phyloP scores from a whole-genome alignment of 345 rosid species.

The Rhizophora apiculata region DNA sequence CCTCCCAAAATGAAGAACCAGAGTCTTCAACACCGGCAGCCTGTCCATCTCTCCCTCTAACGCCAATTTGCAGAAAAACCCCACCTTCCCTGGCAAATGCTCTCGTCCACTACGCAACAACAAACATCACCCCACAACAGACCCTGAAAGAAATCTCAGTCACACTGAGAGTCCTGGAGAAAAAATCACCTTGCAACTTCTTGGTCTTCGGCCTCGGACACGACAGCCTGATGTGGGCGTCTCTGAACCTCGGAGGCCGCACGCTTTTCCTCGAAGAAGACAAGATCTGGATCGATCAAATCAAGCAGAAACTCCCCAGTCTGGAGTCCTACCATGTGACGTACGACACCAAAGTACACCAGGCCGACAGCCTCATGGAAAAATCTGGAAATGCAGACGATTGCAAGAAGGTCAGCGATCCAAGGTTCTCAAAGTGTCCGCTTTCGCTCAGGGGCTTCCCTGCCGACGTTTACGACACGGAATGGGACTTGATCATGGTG shows the following conservation, averaged over 20 bases:
- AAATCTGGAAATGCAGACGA: conserved; percentile 33
- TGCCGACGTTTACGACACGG: conserved; percentile 50
- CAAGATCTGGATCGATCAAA: conserved; percentile 64
- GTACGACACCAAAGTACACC: conserved; percentile 62
- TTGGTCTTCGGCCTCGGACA: conserved; percentile 80
- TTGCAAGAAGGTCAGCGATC: conserved; percentile 49
- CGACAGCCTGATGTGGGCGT: conserved; percentile 91
- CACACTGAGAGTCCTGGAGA: conserved; percentile 49
- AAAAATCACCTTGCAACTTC: conserved; percentile 81
- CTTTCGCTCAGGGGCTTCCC: conserved; percentile 72
- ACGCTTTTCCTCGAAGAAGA: conserved; percentile 87
- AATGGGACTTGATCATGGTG: conserved; percentile 94
- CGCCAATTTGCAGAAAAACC: conserved; percentile 45
- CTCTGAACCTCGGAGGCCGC: conserved; percentile 79
- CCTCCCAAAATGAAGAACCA: conserved; percentile 9
- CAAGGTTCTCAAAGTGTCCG: conserved; percentile 53
- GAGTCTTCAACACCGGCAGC: background rate
- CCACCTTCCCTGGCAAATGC: conserved; percentile 67
- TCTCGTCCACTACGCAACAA: conserved; percentile 66
- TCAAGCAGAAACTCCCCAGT: conserved; percentile 42
- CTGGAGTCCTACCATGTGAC: conserved; percentile 71
- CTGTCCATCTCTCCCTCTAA: conserved; percentile 25
- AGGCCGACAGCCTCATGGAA: conserved; percentile 52
- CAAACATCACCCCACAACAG: conserved; percentile 87
- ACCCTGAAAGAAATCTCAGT: conserved; percentile 75